These are phyloP conservation scores for Alternaria sp. DNA, from an alignment of 2,329 filamentous ascomycete species.

Conservation along the genomic window DNA sequence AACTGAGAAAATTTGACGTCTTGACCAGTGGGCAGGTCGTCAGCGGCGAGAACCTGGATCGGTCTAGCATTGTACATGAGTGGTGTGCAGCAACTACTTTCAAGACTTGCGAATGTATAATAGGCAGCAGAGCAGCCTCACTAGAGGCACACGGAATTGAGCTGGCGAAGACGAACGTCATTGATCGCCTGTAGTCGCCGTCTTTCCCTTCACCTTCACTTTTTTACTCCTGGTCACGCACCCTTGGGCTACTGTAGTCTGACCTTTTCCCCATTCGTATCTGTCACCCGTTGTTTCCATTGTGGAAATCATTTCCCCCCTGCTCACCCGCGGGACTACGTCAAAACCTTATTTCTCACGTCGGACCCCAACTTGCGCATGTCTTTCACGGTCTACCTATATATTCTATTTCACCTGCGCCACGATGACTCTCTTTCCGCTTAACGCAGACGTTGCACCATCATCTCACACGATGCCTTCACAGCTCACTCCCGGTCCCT, in stretches of 20 bases:
- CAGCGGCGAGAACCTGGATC: conserved; percentile 1
- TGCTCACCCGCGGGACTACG: not conserved
- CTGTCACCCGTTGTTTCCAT: not conserved
- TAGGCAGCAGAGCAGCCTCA: not conserved
- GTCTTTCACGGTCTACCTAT: not conserved
- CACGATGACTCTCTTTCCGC: not conserved
- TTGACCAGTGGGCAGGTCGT: not conserved
- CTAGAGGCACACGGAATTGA: not conserved
- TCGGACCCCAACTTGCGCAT: not conserved
- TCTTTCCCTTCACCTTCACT: conserved; percentile 6
- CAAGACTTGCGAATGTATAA: conserved; percentile 20
- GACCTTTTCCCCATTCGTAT: not conserved
- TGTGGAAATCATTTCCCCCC: not conserved
- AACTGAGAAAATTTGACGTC: conserved; percentile 38
- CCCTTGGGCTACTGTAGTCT: not conserved
- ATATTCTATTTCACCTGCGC: not conserved
- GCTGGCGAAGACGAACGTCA: not conserved
- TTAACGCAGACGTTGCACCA: not conserved
- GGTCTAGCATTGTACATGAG: conserved; percentile 24
- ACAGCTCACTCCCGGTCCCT: not conserved
- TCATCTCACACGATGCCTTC: not conserved
- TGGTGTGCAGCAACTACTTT: conserved; percentile 5
- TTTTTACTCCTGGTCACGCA: not conserved
- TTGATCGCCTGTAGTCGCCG: not conserved
- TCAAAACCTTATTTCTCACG: not conserved